A percentile compares a stretch with the other conserved stretches of the same genome.
These are phyloP conservation scores for Rubus parviflorus DNA, from an alignment of 306 rosid genomes.

Conservation along the genomic window DNA sequence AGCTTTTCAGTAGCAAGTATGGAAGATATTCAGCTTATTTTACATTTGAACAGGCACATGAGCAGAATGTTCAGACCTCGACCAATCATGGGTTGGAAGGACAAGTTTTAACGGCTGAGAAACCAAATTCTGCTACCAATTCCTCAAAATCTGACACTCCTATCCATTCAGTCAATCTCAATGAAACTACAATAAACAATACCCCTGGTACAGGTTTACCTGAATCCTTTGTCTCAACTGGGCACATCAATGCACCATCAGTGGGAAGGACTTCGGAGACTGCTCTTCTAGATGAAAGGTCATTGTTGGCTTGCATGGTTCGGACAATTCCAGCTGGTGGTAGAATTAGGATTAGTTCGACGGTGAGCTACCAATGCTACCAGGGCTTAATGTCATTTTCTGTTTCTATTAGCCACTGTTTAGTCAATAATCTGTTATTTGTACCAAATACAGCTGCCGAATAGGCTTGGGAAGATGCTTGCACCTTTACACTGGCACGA, in stretches of 20 bases:
- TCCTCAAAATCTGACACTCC: slow-evolving; percentile 39
- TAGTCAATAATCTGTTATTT: slow-evolving; percentile 18
- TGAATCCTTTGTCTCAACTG: slow-evolving; percentile 58
- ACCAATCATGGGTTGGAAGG: slow-evolving; percentile 46
- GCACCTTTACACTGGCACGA: slow-evolving; percentile 98
- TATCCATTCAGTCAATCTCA: slow-evolving; percentile 44
- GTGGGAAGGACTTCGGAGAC: slow-evolving; percentile 49
- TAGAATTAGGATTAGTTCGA: slow-evolving; percentile 77
- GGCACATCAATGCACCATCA: slow-evolving; percentile 33
- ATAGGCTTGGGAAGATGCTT: slow-evolving; percentile 96
- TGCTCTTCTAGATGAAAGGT: slow-evolving; percentile 79
- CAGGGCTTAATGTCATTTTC: slow-evolving; percentile 13
- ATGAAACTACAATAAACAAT: slow-evolving; percentile 41
- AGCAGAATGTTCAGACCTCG: slow-evolving; percentile 42
- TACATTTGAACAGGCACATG: slow-evolving; percentile 38
- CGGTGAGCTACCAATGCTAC: slow-evolving; percentile 44
- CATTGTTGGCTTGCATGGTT: slow-evolving; percentile 78
- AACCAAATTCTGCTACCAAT: slow-evolving; percentile 50
- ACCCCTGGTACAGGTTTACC: slow-evolving; percentile 45
- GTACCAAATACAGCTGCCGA: slow-evolving; percentile 66
- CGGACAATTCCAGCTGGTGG: slow-evolving; percentile 99
- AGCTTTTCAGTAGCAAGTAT: slow-evolving; percentile 10
- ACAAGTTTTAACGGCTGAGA: slow-evolving; percentile 49
- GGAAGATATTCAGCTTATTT: slow-evolving; percentile 13
- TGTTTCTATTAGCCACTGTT: not conserved